Evolutionary conservation across 495 filamentous ascomycete species (phyloP), one percentile per base, ranked within the genome.

Genomic region (Podospora pseudocomata): DNA sequence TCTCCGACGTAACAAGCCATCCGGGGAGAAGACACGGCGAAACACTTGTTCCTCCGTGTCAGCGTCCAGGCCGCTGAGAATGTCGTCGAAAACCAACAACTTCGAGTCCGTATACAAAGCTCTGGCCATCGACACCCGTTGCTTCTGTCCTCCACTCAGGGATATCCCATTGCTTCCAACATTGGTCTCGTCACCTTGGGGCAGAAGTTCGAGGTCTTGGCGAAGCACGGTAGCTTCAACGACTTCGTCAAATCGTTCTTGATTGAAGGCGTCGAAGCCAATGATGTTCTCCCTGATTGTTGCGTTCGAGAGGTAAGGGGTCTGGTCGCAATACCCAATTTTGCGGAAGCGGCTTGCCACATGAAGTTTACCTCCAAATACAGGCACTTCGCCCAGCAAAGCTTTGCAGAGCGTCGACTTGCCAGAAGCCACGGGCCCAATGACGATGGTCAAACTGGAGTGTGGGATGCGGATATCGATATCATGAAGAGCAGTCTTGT

Each of bases 111-210:
- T 66, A 60, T 81, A 81, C 6, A 81, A n/a, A 2, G 79, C 79
- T 64, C 79, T 68, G 5, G 74, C 70, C 18, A 75, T 68, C 1
- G 72, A 69, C 60, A 91, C 81, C 3, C 89, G 80, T 70, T 91
- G 89, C 68, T 85, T 87, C 69, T 92, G 89, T 0, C 89, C 90
- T 11, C 88, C 89, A 69, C 85, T 88, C 9, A 92, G 79, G 3
- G 82, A 81, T 65, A 89, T 82, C 0, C 89, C 90, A 65, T 87
- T 87, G 77, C 84, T 88, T 9, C 89, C 90, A 67, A 90, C 82
- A 2, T 82, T 72, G 3, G 88, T 91, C 39, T 81, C 72, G 71
- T 92, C 87, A 0, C 74, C 70, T 15, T 68, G 60, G 4, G 72
- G 72, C 3, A 76, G 54, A 1, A 74, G n/a, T 5, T 70, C 75